Base-by-base conservation (phyloP, 352 stramenopile genomes). In the Phytophthora pisi region DNA sequence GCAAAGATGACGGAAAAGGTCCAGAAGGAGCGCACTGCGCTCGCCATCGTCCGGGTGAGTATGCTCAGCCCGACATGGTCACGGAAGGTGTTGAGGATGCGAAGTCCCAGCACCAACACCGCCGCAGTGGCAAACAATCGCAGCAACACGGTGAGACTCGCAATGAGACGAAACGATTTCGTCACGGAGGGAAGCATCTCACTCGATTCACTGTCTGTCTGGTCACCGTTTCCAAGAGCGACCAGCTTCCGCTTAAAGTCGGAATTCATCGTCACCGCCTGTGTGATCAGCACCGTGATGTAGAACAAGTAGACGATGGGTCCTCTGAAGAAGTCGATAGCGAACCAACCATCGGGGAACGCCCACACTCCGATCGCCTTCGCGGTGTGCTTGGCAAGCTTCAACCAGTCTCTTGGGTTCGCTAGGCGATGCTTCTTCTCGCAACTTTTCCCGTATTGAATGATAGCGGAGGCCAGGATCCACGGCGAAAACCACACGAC, bases 1-100 rank as follows among this genome's bases (percentile, higher is more conserved):
- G 81, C 28, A 28, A 86, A 88, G 2, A 90, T 81, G 9, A 85
- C 64, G 23, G 82, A 81, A 58, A 92, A 89, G 2, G 76, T 80
- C 23, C 59, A 64, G 23, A 92, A 86, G 7, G 80, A 79, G 18
- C 62, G 64, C 11, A 90, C 60, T 18, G 83, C 77, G 24, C 68
- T 72, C 2, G 70, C 69, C 60, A 92, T 71, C 9, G 84, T 92
- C 18, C 77, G 64, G 2, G 82, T 89, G 26, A 92, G 50, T 18
- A 92, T 71, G 31, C 80, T 87, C 9, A 92, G 66, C 0, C 68
- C 70, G 42, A 82, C 79, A 34, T 92, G 81, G 18, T 79, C 81
- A 20, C 82, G 74, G 51, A 89, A 89, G 1, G 71, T 77, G 16
- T 78, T 75, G 20, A 90, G 54, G 38, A 88, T 82, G 7, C 72